Base-by-base conservation (phyloP, 257 asterid species). In the Oldenlandia corymbosa region DNA sequence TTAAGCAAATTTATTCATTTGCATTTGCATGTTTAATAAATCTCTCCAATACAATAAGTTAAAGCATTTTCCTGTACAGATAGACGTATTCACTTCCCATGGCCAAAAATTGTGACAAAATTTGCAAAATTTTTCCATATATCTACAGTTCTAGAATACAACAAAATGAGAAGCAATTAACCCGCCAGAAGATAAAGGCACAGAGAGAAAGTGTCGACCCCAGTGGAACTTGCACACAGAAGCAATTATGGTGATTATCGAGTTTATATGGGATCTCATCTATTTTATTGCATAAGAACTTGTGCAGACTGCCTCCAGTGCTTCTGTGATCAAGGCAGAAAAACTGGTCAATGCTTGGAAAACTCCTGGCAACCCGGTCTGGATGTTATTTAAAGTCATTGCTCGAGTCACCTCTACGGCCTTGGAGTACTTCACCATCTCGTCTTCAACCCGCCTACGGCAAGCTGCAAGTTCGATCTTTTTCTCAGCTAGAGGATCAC, bases 311-410 rank as follows among this genome's bases (percentile, higher is more conserved):
- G 81, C 68, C 76, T 76, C 94, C 18, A 90, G 95, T 47, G 95
- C 88, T 74, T 85, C 97, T 0, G 86, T 79, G 64, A 90, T 77
- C 76, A 93, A 64, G 13, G 82, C 80, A 13, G 99, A 93, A 65
- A 93, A 93, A 64, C 99, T 90, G 43, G 96, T 83, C 97, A 93
- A 83, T 13, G 99, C 97, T 76, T 90, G 97, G 75, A 93, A 90
- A 68, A 93, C 99, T 26, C 96, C 96, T 0, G 99, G 99, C 79
- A 93, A 63, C 14, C 99, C 99, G 0, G 99, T 93, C 60, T 93
- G 99, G 30, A 93, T 81, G 75, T 93, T 93, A 65, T 90, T 93
- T 73, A 87, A 68, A 2, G 97, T 90, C 92, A 87, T 86, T 14
- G 99, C 90, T 64, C 96, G 68, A 6, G 99, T 93, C 73, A 93